Percentiles rank a stretch among this genome's conserved stretches.
These are phyloP conservation scores for Aspergillus aculeatinus DNA, from an alignment of 2,329 filamentous ascomycete species.

Conservation along the genomic window DNA sequence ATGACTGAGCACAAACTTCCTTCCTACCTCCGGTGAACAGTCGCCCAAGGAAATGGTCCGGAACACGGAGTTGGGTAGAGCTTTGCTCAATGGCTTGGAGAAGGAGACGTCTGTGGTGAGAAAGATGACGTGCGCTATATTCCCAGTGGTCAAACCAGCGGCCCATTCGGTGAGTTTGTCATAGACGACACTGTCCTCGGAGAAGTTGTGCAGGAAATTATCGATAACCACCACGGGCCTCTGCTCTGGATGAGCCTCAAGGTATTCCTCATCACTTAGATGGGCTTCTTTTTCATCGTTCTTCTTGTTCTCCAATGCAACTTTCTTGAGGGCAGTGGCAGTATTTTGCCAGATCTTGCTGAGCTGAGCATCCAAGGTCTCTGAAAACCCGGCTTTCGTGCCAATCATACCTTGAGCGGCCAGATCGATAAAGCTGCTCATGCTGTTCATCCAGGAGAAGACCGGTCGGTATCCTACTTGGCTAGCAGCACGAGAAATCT, in stretches of 20 bases:
- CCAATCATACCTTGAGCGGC: conserved; percentile 92
- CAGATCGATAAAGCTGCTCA: conserved; percentile 88
- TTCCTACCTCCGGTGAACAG: conserved; percentile 79
- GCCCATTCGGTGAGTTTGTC: conserved; percentile 89
- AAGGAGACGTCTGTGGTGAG: conserved; percentile 86
- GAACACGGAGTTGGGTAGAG: conserved; percentile 88
- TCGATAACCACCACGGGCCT: conserved; percentile 84
- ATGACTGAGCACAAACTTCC: conserved; percentile 84
- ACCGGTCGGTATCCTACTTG: conserved; percentile 89
- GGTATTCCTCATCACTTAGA: conserved; percentile 78
- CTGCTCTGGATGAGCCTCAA: conserved; percentile 83
- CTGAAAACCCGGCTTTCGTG: conserved; percentile 90
- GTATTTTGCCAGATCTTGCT: conserved; percentile 87
- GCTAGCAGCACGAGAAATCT: conserved; percentile 75
- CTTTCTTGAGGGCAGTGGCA: conserved; percentile 71
- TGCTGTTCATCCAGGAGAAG: conserved; percentile 94
- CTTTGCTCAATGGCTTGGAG: conserved; percentile 81
- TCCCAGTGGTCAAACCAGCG: conserved; percentile 77
- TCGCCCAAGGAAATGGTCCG: conserved; percentile 82
- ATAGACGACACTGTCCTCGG: conserved; percentile 64
- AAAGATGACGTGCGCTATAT: conserved; percentile 92
- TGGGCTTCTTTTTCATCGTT: conserved; percentile 72
- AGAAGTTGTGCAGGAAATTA: conserved; percentile 81
- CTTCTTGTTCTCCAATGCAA: conserved; percentile 67
- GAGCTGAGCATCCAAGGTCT: conserved; percentile 85